Conservation (phyloP, 495 filamentous ascomycete species). For the Talaromyces trachyspermus region DNA sequence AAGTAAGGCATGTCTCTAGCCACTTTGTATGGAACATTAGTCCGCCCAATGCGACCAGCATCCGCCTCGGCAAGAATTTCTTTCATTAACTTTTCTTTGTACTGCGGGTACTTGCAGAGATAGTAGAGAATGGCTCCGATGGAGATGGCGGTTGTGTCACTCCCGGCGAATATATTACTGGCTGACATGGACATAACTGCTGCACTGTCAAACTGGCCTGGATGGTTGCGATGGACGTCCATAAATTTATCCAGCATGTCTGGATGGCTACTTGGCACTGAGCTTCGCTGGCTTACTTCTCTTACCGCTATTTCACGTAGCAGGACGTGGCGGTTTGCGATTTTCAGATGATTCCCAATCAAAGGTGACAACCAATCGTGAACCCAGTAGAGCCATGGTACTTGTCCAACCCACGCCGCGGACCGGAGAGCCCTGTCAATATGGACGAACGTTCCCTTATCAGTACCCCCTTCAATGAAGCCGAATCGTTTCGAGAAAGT, state of each 20-base stretch:
- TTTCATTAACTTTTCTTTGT: conserved; percentile 18
- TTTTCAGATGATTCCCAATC: conserved; percentile 30
- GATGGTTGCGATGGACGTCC: conserved; percentile 23
- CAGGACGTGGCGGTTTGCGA: conserved; percentile 21
- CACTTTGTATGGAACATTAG: conserved; percentile 11
- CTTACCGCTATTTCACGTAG: conserved; percentile 28
- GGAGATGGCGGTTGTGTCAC: conserved; percentile 34
- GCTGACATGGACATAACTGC: conserved; percentile 33
- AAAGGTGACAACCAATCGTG: conserved; percentile 31
- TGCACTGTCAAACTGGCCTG: conserved; percentile 30
- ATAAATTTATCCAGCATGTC: conserved; percentile 44
- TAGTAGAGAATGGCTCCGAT: conserved; percentile 33
- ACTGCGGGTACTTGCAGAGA: conserved; percentile 22
- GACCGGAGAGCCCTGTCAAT: conserved; percentile 31
- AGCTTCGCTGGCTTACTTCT: conserved; percentile 31
- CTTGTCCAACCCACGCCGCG: conserved; percentile 30
- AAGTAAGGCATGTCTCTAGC: conserved; percentile 26
- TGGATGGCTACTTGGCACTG: conserved; percentile 24
- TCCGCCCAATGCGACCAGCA: conserved; percentile 17
- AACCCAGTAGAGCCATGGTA: conserved; percentile 28
- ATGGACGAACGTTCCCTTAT: conserved; percentile 38
- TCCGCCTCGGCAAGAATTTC: conserved; percentile 31
- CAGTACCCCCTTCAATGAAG: conserved; percentile 44
- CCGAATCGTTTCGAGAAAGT: conserved; percentile 51
- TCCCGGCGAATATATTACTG: conserved; percentile 35